A percentile compares a stretch with the other conserved stretches of the same genome.
Conservation (phyloP, 768 basidiomycete genomes). For the Serpula lacrymans region DNA sequence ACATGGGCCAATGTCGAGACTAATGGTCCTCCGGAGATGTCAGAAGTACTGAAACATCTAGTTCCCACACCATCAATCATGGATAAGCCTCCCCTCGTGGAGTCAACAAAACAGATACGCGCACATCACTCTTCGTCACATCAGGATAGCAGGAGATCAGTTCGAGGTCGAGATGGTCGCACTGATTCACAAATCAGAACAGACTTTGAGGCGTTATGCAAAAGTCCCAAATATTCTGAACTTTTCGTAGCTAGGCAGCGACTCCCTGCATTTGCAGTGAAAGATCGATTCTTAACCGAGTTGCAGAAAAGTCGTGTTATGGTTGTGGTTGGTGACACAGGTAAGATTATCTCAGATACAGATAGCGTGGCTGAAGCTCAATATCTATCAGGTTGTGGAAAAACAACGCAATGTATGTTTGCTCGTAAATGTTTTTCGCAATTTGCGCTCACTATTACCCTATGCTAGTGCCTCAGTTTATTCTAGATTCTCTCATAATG, state of each 20-base stretch:
- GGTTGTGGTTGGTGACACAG: constrained; percentile 89
- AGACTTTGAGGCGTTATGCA: constrained; percentile 48
- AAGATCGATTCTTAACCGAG: constrained; percentile 56
- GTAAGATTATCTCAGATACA: constrained; percentile 37
- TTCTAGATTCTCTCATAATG: constrained; percentile 77
- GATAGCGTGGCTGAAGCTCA: too few species aligned
- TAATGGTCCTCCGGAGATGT: constrained; percentile 73
- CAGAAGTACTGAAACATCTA: constrained; percentile 60
- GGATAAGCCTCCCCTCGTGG: constrained; percentile 7
- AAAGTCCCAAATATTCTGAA: constrained; percentile 46
- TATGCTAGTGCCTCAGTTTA: constrained; percentile 76
- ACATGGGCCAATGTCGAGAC: constrained; percentile 66
- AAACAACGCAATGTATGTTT: constrained; percentile 76
- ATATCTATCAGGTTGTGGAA: constrained; percentile 67
- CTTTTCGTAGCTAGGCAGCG: constrained; percentile 54
- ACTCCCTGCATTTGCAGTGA: constrained; percentile 75
- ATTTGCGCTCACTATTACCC: constrained; percentile 2
- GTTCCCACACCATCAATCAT: constrained; percentile 30
- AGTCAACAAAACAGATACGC: constrained; percentile 18
- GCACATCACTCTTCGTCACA: constrained; percentile 3
- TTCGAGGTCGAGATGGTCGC: constrained; percentile 36
- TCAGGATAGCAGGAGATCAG: constrained; percentile 14
- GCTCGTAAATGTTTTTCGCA: neutral
- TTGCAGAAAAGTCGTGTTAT: constrained; percentile 64
- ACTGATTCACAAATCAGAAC: constrained; percentile 46